Evolutionary conservation across 768 basidiomycete species (phyloP), one percentile per base, ranked within the genome.

Genomic region (Agaricus sinodeliciosus): DNA sequence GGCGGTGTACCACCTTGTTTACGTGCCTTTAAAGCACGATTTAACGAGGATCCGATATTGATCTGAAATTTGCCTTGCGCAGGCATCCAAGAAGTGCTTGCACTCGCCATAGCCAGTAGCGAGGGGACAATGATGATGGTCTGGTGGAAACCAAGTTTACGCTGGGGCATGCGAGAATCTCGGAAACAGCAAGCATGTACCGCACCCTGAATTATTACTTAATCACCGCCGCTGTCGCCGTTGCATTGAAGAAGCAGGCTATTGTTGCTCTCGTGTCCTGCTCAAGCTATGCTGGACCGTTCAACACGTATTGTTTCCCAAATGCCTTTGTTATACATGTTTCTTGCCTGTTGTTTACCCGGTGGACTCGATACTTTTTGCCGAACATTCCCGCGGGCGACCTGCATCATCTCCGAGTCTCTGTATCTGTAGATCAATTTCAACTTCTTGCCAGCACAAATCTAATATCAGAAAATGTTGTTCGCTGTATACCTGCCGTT

Each of bases 21-120:
- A 60, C 87, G 81, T 9, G 84, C 80, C 63, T 82, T 87, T 62
- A 90, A 74, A 3, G 82, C 78, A 51, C 79, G 75, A n/a, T 67
- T 68, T 43, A 90, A 73, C 1, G 87, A 85, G 0, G 72, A 60
- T 18, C 87, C 87, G 49, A 88, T 73, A 46, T 66, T 63, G n/a
- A 87, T 80, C 47, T 69, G 66, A 61, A 83, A 78, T 35, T 74
- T 67, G n/a, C 84, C 86, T n/a, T 67, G 59, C 7, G 75, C 60
- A 31, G 82, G 84, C 69, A 80, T 77, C 82, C 81, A 84, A 34
- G 74, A 69, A 50, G 66, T 64, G 51, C 67, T 65, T 47, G 69
- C 64, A 54, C 71, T 66, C 55, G 79, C 67, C 73, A 78, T 78
- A 65, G 66, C 34, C 25, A 2, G 41, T 41, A 25, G 27, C 34